A percentile compares a stretch with the other conserved stretches of the same genome.
Conservation (phyloP, 2,329 filamentous ascomycete genomes). For the Elsinoe necatrix region DNA sequence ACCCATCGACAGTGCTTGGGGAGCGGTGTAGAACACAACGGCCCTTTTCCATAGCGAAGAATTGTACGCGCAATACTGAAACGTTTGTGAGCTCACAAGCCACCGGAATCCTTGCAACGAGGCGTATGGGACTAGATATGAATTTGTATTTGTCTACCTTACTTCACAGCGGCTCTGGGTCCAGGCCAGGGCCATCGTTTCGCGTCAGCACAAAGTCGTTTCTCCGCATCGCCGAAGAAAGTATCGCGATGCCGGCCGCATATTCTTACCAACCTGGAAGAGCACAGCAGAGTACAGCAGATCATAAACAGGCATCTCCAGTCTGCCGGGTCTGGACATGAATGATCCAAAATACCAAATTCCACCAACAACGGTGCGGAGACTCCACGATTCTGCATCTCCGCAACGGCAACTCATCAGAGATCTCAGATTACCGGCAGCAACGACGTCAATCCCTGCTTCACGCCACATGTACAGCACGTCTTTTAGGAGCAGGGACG, state of each 20-base stretch:
- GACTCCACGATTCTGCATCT: neutral
- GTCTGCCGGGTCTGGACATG: neutral
- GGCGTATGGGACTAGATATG: neutral
- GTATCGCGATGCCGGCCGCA: neutral
- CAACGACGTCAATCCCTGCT: neutral
- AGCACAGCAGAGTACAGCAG: too few species aligned
- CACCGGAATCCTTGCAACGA: neutral
- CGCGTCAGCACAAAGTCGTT: neutral
- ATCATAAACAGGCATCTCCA: neutral
- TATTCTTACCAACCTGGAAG: neutral
- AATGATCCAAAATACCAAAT: neutral
- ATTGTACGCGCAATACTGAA: neutral
- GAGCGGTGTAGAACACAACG: neutral
- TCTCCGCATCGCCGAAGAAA: neutral
- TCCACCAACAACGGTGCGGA: neutral
- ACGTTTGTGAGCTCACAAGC: neutral
- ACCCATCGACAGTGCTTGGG: slow-evolving; percentile 14
- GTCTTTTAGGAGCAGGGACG: neutral
- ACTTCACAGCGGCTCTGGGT: neutral
- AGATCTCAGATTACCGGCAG: slow-evolving; percentile 3
- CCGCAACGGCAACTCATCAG: neutral
- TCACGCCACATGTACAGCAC: neutral
- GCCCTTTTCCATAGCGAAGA: neutral
- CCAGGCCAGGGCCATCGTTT: neutral
- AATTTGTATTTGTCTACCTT: neutral